Evolutionary conservation across 257 asterid genomes (phyloP).

Genomic region (Leonotis leonurus): DNA sequence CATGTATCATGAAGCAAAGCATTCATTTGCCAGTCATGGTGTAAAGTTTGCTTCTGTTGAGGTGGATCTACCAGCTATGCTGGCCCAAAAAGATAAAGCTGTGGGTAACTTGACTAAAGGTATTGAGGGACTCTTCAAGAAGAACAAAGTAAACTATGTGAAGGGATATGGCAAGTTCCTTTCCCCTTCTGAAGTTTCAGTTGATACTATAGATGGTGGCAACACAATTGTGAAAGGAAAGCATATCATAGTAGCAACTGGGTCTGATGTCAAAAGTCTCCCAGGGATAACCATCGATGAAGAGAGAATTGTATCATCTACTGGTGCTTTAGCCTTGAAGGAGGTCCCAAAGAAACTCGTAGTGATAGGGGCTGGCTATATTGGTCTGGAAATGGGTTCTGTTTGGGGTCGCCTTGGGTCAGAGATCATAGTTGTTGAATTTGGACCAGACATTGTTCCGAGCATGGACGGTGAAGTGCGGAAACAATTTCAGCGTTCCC

Average conservation of each 20-base stretch:
- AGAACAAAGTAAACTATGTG: slow-evolving; percentile 86
- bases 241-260: slow-evolving; percentile 87
- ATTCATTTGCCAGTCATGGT: slow-evolving; percentile 85
- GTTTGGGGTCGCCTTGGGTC: slow-evolving; percentile 99
- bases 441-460: slow-evolving; percentile 86
- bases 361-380: slow-evolving; percentile 95
- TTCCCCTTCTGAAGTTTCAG: slow-evolving; percentile 84
- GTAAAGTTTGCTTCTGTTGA: slow-evolving; percentile 77
- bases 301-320: slow-evolving; percentile 60
- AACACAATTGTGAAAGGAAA: slow-evolving; percentile 81
- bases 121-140: slow-evolving; percentile 94
- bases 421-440: slow-evolving; percentile 91
- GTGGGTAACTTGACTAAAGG: slow-evolving; percentile 86
- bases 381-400: slow-evolving; percentile 99
- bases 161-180: slow-evolving; percentile 92
- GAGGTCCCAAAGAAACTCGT: slow-evolving; percentile 78
- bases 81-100: slow-evolving; percentile 95
- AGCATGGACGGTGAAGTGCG: slow-evolving; percentile 89
- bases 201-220: slow-evolving; percentile 72
- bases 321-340: slow-evolving; percentile 59
- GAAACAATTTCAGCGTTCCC: slow-evolving; percentile 80
- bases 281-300: slow-evolving; percentile 66
- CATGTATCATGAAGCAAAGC: slow-evolving; percentile 93
- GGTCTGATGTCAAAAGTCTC: slow-evolving; percentile 75
- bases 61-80: slow-evolving; percentile 90